Conservation (phyloP, 106 monocot species). For the Allium cepa region DNA sequence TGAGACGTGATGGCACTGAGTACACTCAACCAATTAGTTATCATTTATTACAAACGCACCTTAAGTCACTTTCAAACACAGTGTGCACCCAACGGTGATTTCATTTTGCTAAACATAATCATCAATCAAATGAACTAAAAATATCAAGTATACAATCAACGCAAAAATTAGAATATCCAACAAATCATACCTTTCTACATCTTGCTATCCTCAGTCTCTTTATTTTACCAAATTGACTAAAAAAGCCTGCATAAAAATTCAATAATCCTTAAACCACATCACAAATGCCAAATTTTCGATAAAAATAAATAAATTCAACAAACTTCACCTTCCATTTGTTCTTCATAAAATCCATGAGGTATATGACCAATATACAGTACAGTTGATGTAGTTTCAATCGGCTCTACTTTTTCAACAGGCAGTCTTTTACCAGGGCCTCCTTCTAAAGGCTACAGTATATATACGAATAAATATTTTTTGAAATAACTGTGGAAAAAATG, state of each 20-base stretch:
- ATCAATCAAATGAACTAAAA: too few relatives aligned
- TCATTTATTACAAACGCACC: too few relatives aligned
- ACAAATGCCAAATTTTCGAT: background rate
- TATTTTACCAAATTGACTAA: conserved; percentile 78
- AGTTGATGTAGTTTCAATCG: conserved; percentile 27
- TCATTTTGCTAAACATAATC: too few relatives aligned
- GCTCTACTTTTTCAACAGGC: conserved; percentile 17
- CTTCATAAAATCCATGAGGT: conserved; percentile 98
- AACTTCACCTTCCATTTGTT: conserved; percentile 79
- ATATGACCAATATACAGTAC: conserved; percentile 87
- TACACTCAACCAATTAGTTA: too few relatives aligned
- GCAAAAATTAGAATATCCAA: background rate
- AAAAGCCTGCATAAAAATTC: conserved; percentile 49
- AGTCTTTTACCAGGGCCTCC: conserved; percentile 32
- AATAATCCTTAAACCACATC: too few relatives aligned
- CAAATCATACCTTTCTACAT: conserved; percentile 59
- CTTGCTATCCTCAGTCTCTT: conserved; percentile 78
- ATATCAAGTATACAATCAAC: too few relatives aligned
- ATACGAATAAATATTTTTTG: background rate
- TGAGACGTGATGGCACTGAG: too few relatives aligned
- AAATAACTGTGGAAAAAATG: background rate
- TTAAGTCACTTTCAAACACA: too few relatives aligned
- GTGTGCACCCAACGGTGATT: too few relatives aligned
- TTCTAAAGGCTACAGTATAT: conserved; percentile 57
- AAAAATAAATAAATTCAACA: conserved; percentile 1